Conservation (phyloP, 2,329 filamentous ascomycete species). For the Ceratocystis cacaofunesta region DNA sequence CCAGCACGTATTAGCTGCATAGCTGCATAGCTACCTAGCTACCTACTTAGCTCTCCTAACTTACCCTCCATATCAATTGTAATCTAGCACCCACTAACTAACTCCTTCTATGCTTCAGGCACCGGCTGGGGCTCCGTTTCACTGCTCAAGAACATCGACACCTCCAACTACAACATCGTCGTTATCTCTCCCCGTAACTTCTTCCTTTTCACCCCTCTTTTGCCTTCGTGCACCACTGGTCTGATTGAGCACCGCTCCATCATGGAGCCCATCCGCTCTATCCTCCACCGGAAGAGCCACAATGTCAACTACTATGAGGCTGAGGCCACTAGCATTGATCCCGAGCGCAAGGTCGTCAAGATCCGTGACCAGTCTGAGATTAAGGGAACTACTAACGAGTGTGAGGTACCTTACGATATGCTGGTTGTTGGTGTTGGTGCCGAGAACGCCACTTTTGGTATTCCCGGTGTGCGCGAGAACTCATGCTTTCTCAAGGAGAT, state of each 20-base stretch:
- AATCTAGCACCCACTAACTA: background rate
- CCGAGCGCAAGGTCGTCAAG: constrained; percentile 73
- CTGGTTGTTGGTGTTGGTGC: constrained; percentile 92
- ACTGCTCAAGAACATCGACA: constrained; percentile 95
- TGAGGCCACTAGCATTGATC: constrained; percentile 88
- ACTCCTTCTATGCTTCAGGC: constrained; percentile 36
- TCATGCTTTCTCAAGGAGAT: constrained; percentile 99
- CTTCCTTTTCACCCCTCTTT: constrained; percentile 96
- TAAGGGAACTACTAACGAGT: constrained; percentile 67
- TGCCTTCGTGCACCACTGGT: constrained; percentile 94
- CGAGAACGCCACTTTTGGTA: constrained; percentile 97
- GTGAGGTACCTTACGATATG: constrained; percentile 95
- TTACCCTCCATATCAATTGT: constrained; percentile 19
- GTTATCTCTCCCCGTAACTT: constrained; percentile 98
- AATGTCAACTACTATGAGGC: constrained; percentile 96
- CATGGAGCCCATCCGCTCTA: constrained; percentile 96
- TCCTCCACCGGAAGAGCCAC: constrained; percentile 87
- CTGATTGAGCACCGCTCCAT: constrained; percentile 98
- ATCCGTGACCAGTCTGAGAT: constrained; percentile 88
- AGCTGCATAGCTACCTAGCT: no score
- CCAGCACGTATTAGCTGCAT: no score
- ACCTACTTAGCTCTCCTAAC: no score
- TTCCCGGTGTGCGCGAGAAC: constrained; percentile 86
- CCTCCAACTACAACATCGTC: constrained; percentile 96
- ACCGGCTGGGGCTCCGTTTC: constrained; percentile 94